Base-by-base conservation (phyloP, 495 filamentous ascomycete genomes). In the Xylaria longipes region DNA sequence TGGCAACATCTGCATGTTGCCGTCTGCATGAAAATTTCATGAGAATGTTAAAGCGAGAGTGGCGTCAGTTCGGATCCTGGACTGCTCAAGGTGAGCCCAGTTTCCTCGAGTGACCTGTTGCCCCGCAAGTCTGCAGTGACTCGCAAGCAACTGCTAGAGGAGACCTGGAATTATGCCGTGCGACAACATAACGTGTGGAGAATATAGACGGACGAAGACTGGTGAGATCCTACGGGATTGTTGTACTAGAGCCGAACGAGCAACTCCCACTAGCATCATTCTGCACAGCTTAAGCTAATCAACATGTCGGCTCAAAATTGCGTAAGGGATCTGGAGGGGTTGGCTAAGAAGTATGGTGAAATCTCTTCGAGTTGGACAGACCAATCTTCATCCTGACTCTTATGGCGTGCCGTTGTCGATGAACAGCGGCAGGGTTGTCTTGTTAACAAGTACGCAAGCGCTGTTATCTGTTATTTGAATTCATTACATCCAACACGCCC, bases 191-290 rank as follows among this genome's bases (percentile, higher is more conserved):
- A 58, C 71, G 72, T 79, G 73, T 61, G 77, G 77, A 75, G 75
- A 77, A 75, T 61, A 50, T 43, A 79, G 75, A 77, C 74, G 71
- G 73, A 76, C 70, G 75, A 74, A 73, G 75, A 72, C 72, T 71
- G 41, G 68, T 41, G 72, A 77, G 75, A 72, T 71, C 68, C 74
- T 73, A 72, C 74, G 71, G 65, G 58, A 72, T 67, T 74, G 77
- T 76, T 73, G 73, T 73, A 77, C 77, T 60, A 72, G 65, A 77
- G 67, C 76, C 74, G 77, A 72, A 75, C 75, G 75, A 73, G 70
- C 61, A 54, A 74, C 45, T 73, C 69, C 68, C 35, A 70, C 71
- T 67, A 77, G 73, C 69, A 70, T 73, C 62, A 57, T 72, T 70
- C 68, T 25, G 50, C 74, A 74, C 35, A 71, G 62, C 66, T 61